Evolutionary conservation across 768 basidiomycete genomes (phyloP).

Genomic region (Tylopilus subfusipes): DNA sequence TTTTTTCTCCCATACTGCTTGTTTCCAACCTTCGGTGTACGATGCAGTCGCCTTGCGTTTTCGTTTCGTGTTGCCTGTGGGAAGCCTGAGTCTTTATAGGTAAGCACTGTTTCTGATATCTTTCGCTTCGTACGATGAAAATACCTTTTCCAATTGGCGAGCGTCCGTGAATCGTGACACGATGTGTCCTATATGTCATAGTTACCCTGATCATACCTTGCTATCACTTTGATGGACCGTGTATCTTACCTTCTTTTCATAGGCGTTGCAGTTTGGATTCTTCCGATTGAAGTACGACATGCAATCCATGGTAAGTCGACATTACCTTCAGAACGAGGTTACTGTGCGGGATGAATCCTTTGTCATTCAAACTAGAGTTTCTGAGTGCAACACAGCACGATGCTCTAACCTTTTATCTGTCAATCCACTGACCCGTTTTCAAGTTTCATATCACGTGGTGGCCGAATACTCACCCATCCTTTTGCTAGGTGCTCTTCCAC

Average conservation of each 20-base stretch:
- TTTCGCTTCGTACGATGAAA: conserved; percentile 48
- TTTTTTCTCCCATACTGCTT: no score
- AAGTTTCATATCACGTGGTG: background rate
- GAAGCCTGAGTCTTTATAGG: background rate
- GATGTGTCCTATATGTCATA: conserved; percentile 75
- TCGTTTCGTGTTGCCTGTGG: background rate
- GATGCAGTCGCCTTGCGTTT: background rate
- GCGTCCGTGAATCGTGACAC: conserved; percentile 46
- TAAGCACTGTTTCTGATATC: background rate
- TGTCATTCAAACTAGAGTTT: conserved; percentile 90
- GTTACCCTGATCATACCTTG: conserved; percentile 78
- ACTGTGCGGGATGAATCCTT: conserved; percentile 49
- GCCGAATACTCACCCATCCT: conserved; percentile 1
- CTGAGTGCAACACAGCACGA: conserved; percentile 65
- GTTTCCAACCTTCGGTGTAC: no score
- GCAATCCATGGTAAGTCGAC: conserved; percentile 10
- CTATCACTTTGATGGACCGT: background rate
- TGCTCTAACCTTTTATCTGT: conserved; percentile 63
- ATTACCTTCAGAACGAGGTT: conserved; percentile 5
- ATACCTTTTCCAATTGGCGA: conserved; percentile 39
- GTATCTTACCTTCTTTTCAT: conserved; percentile 6
- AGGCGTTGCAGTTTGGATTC: background rate
- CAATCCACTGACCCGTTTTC: conserved; percentile 57
- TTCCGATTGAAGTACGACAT: background rate
- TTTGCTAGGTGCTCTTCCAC: conserved; percentile 2